Conservation (phyloP, 352 stramenopile genomes). For the Phytophthora foliorum region DNA sequence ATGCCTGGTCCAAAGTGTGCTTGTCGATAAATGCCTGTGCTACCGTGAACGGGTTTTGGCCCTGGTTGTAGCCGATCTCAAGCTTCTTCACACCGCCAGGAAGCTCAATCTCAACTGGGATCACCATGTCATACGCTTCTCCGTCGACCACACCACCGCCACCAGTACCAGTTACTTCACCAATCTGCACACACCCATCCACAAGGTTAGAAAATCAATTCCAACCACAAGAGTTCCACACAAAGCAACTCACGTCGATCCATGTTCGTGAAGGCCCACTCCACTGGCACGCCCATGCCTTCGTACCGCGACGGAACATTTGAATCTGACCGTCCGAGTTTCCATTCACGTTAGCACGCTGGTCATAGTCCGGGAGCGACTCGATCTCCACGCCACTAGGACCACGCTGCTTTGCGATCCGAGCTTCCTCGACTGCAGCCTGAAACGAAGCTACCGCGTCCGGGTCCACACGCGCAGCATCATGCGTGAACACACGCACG, state of each 20-base stretch:
- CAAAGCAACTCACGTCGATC: slow-evolving; percentile 91
- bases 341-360: slow-evolving; percentile 75
- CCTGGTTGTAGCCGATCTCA: slow-evolving; percentile 98
- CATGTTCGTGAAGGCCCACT: slow-evolving; percentile 91
- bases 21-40: slow-evolving; percentile 98
- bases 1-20: slow-evolving; percentile 94
- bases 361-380: slow-evolving; percentile 94
- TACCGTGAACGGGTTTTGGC: slow-evolving; percentile 97
- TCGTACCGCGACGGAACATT: slow-evolving; percentile 95
- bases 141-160: slow-evolving; percentile 93
- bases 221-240: background rate
- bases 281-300: slow-evolving; percentile 97
- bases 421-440: slow-evolving; percentile 66
- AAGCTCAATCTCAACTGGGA: slow-evolving; percentile 97
- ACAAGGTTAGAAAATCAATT: slow-evolving; percentile 2
- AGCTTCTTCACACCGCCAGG: slow-evolving; percentile 93
- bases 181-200: slow-evolving; percentile 56
- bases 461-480: slow-evolving; percentile 73
- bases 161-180: slow-evolving; percentile 88
- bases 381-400: slow-evolving; percentile 94
- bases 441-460: slow-evolving; percentile 73
- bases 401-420: slow-evolving; percentile 71
- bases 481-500: slow-evolving; percentile 92
- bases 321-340: slow-evolving; percentile 96
- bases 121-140: slow-evolving; percentile 95